Percentiles rank a stretch among this genome's conserved stretches.
These are phyloP conservation scores for Leishmania major DNA, from an alignment of 208 protist species.

Conservation along the genomic window DNA sequence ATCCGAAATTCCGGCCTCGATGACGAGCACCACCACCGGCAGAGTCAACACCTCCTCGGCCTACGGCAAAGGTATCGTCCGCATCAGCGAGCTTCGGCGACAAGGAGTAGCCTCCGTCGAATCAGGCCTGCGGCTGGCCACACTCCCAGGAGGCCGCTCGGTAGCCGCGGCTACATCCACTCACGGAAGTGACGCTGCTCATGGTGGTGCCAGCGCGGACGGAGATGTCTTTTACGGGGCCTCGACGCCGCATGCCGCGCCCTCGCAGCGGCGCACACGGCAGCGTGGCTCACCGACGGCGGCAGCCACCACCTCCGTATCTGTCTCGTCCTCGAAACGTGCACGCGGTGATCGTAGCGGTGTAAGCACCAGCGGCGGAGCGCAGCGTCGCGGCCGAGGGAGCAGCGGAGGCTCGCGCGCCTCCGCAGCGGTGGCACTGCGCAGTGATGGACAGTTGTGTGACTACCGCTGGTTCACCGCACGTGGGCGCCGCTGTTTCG, in stretches of 20 bases:
- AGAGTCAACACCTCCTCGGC: neutral
- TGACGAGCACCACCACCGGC: neutral
- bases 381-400: neutral
- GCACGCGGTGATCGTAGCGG: neutral
- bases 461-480: slow-evolving; percentile 67
- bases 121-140: slow-evolving; percentile 16
- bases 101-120: slow-evolving; percentile 21
- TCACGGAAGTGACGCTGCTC: neutral
- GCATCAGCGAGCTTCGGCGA: slow-evolving; percentile 70
- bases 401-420: neutral
- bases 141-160: neutral
- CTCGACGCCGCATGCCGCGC: neutral
- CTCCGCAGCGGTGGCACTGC: slow-evolving; percentile 30
- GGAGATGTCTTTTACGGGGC: neutral
- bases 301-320: neutral
- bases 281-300: neutral
- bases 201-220: neutral
- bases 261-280: neutral
- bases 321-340: neutral
- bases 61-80: slow-evolving; percentile 69
- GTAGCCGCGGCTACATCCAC: neutral
- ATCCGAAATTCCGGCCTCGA: neutral
- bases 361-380: neutral
- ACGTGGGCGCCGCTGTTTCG: slow-evolving; percentile 54
- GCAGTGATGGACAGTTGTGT: slow-evolving; percentile 42